Conservation (phyloP, 2,329 filamentous ascomycete species). For the Sporothrix curviconia region DNA sequence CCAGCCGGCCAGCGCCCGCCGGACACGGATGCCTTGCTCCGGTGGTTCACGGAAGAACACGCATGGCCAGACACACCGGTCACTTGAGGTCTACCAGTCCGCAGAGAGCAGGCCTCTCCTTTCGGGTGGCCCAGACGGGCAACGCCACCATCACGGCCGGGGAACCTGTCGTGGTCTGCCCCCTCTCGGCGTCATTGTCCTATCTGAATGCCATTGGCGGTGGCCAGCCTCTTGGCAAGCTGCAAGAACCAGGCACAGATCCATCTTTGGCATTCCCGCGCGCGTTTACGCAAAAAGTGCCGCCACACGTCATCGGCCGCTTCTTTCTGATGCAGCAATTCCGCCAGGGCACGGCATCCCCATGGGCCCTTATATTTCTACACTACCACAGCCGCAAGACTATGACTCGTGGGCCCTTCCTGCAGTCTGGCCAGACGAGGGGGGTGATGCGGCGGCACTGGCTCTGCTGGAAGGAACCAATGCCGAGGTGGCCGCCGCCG, state of each 20-base stretch:
- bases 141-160: conserved; percentile 25
- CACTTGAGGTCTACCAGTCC: conserved; percentile 48
- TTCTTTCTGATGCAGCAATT: conserved; percentile 67
- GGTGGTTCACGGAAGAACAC: conserved; percentile 35
- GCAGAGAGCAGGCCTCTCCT: conserved; percentile 45
- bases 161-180: conserved; percentile 45
- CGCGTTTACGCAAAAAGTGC: conserved; percentile 42
- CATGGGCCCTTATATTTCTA: conserved; percentile 64
- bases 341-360: conserved; percentile 49
- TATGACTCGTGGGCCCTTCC: conserved; percentile 47
- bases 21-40: conserved; percentile 22
- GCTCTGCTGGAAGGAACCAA: conserved; percentile 48
- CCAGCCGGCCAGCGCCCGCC: neutral
- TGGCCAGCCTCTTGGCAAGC: conserved; percentile 25
- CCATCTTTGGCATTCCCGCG: conserved; percentile 34
- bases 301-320: conserved; percentile 55
- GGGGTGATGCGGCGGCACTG: conserved; percentile 17
- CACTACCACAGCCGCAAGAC: conserved; percentile 56
- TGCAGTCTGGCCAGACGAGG: conserved; percentile 59
- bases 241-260: no score
- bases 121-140: conserved; percentile 38
- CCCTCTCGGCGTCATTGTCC: conserved; percentile 48
- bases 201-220: conserved; percentile 48
- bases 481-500: conserved; percentile 41
- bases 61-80: conserved; percentile 44